Percentiles rank a stretch among this genome's conserved stretches.
Conservation (phyloP, 768 basidiomycete species). For the Pleurotus sapidus region DNA sequence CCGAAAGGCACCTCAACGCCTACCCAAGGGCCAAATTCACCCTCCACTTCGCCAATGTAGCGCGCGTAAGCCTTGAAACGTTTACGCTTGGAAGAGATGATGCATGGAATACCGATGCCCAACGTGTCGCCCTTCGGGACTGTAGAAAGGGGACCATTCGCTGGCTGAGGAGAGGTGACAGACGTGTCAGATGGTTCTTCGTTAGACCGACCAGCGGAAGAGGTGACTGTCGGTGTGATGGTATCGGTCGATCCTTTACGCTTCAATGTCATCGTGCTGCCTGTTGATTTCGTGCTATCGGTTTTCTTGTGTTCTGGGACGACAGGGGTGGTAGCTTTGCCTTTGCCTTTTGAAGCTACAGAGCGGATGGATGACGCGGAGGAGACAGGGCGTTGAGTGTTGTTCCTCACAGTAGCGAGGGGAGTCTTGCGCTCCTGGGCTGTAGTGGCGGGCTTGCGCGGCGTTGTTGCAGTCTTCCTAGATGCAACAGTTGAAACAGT, state of each 20-base stretch:
- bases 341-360: conserved; percentile 11
- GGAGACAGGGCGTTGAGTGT: conserved; percentile 9
- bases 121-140: conserved; percentile 66
- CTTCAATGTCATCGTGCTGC: conserved; percentile 39
- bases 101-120: conserved; percentile 87
- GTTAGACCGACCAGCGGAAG: conserved; percentile 7
- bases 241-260: conserved; percentile 44
- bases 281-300: conserved; percentile 39
- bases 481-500: conserved; percentile 23
- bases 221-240: conserved; percentile 25
- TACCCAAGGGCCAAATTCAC: conserved; percentile 84
- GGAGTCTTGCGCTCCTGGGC: conserved; percentile 16
- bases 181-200: conserved; percentile 20
- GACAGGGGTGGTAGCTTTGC: conserved; percentile 13
- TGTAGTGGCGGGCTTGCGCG: conserved; percentile 9
- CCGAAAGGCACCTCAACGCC: conserved; percentile 84
- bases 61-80: conserved; percentile 85
- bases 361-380: conserved; percentile 10
- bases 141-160: conserved; percentile 12
- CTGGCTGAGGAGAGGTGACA: conserved; percentile 8
- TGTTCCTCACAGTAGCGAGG: background rate
- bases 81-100: conserved; percentile 78
- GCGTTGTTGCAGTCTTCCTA: conserved; percentile 20
- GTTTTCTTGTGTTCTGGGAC: conserved; percentile 40
- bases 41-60: conserved; percentile 85